Base-by-base conservation (phyloP, 164 flowering plant genomes). In the Saururus chinensis region DNA sequence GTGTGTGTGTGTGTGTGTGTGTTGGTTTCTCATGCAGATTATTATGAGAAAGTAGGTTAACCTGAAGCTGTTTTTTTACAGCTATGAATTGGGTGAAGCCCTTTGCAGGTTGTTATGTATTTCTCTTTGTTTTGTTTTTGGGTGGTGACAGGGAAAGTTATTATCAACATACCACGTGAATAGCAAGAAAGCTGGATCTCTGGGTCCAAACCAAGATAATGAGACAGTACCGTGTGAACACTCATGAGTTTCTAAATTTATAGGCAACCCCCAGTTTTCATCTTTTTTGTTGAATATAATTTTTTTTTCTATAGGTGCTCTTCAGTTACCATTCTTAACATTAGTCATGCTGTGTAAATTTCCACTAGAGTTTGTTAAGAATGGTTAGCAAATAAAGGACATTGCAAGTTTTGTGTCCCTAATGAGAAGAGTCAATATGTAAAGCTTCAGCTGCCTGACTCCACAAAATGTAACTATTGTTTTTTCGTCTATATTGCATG, bases 131-230 rank as follows among this genome's bases (percentile, higher is more conserved):
- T 30, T 30, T 30, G 6, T 45, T 45, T 12, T 45, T 12, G 49
- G 16, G 7, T 45, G 11, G 14, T 12, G 7, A 12, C 14, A 45
- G 14, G 14, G 49, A 41, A 41, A 41, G 8, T 41, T 41, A 41
- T 41, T 41, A 13, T 41, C n/a, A n/a, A n/a, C 45, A 41, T 41
- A 41, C 45, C 11, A 41, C 17, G 11, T 45, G 49, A 45, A 45
- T 45, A 45, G 14, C 49, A 45, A 12, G 7, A 45, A 45, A 45
- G 49, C 11, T 45, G 49, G 49, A 12, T 13, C 17, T 45, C 17
- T 45, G 49, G 14, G 49, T 17, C 13, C 49, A 45, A 45, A 45
- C 62, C 26, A 65, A 70, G 64, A 67, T 12, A 0, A 45, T 9
- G 49, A 45, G 7, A 45, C 9, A 12, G 17, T 45, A 8, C 17